Evolutionary conservation across 257 asterid species (phyloP).

Genomic region (Catharanthus roseus): DNA sequence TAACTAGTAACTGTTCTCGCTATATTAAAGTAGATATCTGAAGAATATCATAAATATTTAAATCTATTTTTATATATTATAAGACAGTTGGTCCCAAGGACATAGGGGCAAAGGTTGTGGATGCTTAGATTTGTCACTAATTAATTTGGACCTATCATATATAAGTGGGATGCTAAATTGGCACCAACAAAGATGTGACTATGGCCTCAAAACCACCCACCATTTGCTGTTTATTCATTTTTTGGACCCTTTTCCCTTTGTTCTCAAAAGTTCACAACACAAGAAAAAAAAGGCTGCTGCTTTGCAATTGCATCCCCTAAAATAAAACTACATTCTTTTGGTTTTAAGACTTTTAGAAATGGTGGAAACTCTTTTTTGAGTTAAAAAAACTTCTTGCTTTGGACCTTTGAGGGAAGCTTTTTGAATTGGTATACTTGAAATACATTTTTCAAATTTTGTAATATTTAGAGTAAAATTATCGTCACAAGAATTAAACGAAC

Average conservation of each 20-base stretch:
- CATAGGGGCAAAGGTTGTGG: slow-evolving; percentile 6
- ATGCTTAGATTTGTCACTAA: slow-evolving; percentile 13
- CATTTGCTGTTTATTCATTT: neutral
- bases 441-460: too few relatives aligned
- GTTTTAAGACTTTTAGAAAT: neutral
- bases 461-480: too few relatives aligned
- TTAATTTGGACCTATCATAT: slow-evolving; percentile 3
- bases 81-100: slow-evolving; percentile 21
- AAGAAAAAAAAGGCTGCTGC: neutral
- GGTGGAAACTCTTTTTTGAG: too few relatives aligned
- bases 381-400: too few relatives aligned
- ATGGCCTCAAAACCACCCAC: slow-evolving; percentile 9
- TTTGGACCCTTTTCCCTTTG: neutral
- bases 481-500: too few relatives aligned
- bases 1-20: too few relatives aligned
- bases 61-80: too few relatives aligned
- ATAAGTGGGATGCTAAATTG: slow-evolving; percentile 12
- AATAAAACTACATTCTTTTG: neutral
- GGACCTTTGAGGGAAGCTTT: neutral
- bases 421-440: too few relatives aligned
- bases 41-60: too few relatives aligned
- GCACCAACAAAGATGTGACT: slow-evolving; percentile 19
- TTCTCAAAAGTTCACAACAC: slow-evolving; percentile 25
- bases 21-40: too few relatives aligned
- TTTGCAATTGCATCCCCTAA: neutral